Evolutionary conservation across 2,329 filamentous ascomycete species (phyloP), one percentile per base, ranked within the genome.

Genomic region (Scytalidium sp.): DNA sequence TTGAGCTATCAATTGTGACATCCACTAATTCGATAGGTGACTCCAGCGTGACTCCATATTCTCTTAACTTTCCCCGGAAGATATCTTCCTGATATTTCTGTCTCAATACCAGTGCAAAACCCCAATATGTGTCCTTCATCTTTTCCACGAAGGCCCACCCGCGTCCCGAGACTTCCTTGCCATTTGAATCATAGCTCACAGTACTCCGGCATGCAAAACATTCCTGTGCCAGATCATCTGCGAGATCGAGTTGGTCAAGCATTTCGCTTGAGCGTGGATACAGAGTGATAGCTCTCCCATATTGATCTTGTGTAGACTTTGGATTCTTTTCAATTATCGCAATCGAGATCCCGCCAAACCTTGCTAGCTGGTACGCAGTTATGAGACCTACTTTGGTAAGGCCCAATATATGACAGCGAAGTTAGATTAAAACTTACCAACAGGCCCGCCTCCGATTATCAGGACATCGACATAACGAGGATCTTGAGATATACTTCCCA

Each of bases 31-130:
- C 57, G 25, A 56, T 53, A 13, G 52, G 53, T 2, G 49, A 45
- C 42, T 60, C 53, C 23, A 60, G 29, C 7, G 17, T 29, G 13
- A 59, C 55, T 6, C 60, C 57, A 15, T 56, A 11, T 56, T 43
- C 55, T 65, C 44, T 51, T 62, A 60, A 72, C 44, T 50, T 68
- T 64, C n/a, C 64, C 61, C 77, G 68, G 46, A 80, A 75, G 40
- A 81, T 73, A 11, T 75, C 72, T 56, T 81, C 78, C 6, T 76
- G 73, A 57, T 78, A 80, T 58, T 75, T 80, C 61, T 82, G 77
- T 15, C 78, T 67, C 47, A 82, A 57, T 1, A 80, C 76, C n/a
- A 80, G 64, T 0, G 72, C 69, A 56, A 78, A 81, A 52, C 77
- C 71, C 63, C 74, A 80, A 21, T 66, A 64, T 1, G 76, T 77